Base-by-base conservation (phyloP, 2,329 filamentous ascomycete genomes). In the Ilyonectria sp. region DNA sequence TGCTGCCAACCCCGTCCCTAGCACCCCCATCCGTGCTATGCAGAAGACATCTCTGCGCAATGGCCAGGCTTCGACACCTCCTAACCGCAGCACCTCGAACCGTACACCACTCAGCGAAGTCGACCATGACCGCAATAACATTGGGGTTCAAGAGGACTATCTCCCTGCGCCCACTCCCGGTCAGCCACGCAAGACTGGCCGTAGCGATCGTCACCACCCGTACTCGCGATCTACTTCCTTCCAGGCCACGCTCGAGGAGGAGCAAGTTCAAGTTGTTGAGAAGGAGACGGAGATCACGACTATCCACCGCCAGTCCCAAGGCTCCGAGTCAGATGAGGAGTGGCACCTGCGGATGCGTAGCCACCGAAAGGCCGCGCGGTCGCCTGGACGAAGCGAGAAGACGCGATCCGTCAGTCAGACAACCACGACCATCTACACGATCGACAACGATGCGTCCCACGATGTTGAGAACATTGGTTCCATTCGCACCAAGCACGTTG, bases 101-200 rank as follows among this genome's bases (percentile, higher is more conserved):
- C 90, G 96, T 65, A 91, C 94, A 35, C 95, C 96, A 4, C 89
- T 99, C n/a, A 95, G 95, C 60, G 96, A 99, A 81, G 93, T 99
- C 69, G 94, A 97, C 75, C 90, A 93, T 71, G 97, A 98, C 74
- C 84, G 87, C 76, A 88, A 86, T 76, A 90, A 89, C 73, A 86
- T 89, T 71, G 87, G 89, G 56, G 87, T 90, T n/a, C 89, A 93
- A 77, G 94, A 98, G 71, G 95, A 98, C 78, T 97, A 97, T 75
- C 88, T 99, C 6, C 96, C 96, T 3, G 95, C 95, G 0, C 96
- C 96, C 3, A 99, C 96, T 5, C 96, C 96, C 0, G 96, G 96
- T 2, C 96, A 99, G 80, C 96, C 96, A 31, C 91, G 96, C 69
- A 98, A 99, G 86, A 93, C 92, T 94, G 63, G 88, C 90, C 67